Evolutionary conservation across 1,284 basidiomycete species (phyloP), one percentile per base, ranked within the genome.

Genomic region (Ustilago vetiveriae): DNA sequence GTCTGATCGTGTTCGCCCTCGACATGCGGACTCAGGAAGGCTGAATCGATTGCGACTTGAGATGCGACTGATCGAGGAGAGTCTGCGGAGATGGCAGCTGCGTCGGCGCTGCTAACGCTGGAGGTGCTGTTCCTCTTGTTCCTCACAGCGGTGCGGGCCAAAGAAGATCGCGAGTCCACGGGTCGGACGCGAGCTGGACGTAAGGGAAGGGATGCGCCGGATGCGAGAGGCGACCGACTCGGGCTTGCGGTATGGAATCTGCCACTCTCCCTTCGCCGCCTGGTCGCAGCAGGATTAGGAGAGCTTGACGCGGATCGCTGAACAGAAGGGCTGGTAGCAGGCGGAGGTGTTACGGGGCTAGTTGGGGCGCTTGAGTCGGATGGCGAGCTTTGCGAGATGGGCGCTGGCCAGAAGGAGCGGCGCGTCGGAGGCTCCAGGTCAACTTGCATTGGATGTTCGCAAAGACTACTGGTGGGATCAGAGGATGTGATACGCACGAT

Each of bases 401-500:
- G 47, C 13, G 51, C 55, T 6, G 69, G 58, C 56, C 59, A 68
- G 42, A 64, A 60, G 39, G 55, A 52, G 16, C 59, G 50, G 8
- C 43, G 39, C 0, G 48, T 55, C 4, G 42, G 35, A 2, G 54
- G 49, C 10, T 72, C 71, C 14, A 79, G 46, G 24, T 79, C 69
- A 46, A 80, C 30, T 23, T 76, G 65, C 35, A 79, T 66, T 0
- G 79, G 77, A 17, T 48, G 40, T 30, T 59, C 54, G 48, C 62
- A 74, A 8, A 81, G 60, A 3, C 40, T 54, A 32, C 76, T 78
- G 11, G 65, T 65, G 0, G 79, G 79, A 38, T 81, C 79, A 16
- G 70, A 68, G 11, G 71, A 73, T 9, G 53, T 69, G 50, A 81
- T 77, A 19, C 73, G 54, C 0, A 76, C 63, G 26, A 75, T 53